These are phyloP conservation scores for Cryomyces minteri DNA, from an alignment of 495 filamentous ascomycete genomes.

Conservation along the genomic window DNA sequence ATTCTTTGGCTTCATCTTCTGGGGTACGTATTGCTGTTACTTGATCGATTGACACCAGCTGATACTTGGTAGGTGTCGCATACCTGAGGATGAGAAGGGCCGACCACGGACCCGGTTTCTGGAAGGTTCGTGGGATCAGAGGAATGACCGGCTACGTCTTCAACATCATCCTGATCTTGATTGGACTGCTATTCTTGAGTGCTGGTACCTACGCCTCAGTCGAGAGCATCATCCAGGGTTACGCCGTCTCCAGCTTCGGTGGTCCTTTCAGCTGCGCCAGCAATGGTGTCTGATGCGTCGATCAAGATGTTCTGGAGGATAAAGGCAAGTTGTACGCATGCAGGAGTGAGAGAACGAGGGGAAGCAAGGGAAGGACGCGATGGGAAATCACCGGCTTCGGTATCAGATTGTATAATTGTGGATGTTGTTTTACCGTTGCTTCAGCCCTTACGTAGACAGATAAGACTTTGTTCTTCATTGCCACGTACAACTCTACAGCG, in stretches of 20 bases:
- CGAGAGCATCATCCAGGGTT: slow-evolving; percentile 20
- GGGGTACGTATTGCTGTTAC: slow-evolving; percentile 35
- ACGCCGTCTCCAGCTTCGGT: slow-evolving; percentile 14
- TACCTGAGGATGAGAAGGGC: slow-evolving; percentile 65
- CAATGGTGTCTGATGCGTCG: slow-evolving; percentile 11
- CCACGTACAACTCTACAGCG: too few species aligned
- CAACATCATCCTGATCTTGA: slow-evolving; percentile 50
- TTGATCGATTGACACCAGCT: too few species aligned
- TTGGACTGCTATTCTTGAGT: slow-evolving; percentile 57
- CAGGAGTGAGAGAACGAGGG: too few species aligned
- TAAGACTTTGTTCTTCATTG: too few species aligned
- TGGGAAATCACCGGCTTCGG: too few species aligned
- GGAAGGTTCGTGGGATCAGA: slow-evolving; percentile 35
- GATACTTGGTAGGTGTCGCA: slow-evolving; percentile 17
- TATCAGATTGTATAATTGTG: too few species aligned
- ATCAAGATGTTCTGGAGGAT: too few species aligned
- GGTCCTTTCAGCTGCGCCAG: slow-evolving; percentile 19
- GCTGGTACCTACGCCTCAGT: slow-evolving; percentile 53
- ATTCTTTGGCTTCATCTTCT: slow-evolving; percentile 91
- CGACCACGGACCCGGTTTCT: slow-evolving; percentile 43
- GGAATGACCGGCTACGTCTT: slow-evolving; percentile 42
- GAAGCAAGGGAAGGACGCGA: too few species aligned
- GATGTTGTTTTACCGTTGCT: too few species aligned
- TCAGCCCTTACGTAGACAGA: too few species aligned
- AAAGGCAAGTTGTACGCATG: too few species aligned